Evolutionary conservation across 768 basidiomycete genomes (phyloP), one percentile per base, ranked within the genome.

Genomic region (Lepiota subincarnata): DNA sequence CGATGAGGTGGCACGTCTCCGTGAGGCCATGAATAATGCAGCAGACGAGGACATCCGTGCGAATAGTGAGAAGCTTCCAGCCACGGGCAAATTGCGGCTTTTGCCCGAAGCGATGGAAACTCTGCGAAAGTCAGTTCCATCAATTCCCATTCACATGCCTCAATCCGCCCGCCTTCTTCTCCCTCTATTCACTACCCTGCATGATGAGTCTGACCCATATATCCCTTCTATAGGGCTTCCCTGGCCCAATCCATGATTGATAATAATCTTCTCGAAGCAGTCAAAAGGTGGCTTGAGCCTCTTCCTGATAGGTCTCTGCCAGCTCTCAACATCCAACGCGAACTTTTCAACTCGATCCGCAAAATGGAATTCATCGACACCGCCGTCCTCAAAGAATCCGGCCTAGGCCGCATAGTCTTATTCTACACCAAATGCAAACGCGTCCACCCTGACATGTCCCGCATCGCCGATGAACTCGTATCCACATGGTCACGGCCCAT

Each of bases 401-500:
- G 86, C 0, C 78, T 99, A 3, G 97, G 97, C 13, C 86, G 87
- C 54, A 80, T 98, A 60, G 76, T 98, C 36, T 73, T 96, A 24
- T 98, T 98, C 72, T 99, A 99, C 76, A 96, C 94, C 19, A 94
- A 94, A 65, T 91, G 88, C 77, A 92, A 88, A 67, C 87, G 92
- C 41, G 92, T 93, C 43, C 86, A 87, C 3, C 79, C 88, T 0
- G 84, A 87, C 48, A 86, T 99, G 51, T 70, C 75, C n/a, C 84
- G 90, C 49, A 81, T 83, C 39, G 95, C 96, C 8, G 81, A 86
- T 57, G 83, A 87, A 45, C 87, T 99, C 55, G 84, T 98, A 37
- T 87, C 83, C 11, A 69, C 74, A 5, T 96, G 93, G 93, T 90
- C 89, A 26, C 80, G 93, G 5, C 93, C 93, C 0, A 94, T 96